Conservation (phyloP, 768 basidiomycete genomes). For the Rhizopogon roseolus region DNA sequence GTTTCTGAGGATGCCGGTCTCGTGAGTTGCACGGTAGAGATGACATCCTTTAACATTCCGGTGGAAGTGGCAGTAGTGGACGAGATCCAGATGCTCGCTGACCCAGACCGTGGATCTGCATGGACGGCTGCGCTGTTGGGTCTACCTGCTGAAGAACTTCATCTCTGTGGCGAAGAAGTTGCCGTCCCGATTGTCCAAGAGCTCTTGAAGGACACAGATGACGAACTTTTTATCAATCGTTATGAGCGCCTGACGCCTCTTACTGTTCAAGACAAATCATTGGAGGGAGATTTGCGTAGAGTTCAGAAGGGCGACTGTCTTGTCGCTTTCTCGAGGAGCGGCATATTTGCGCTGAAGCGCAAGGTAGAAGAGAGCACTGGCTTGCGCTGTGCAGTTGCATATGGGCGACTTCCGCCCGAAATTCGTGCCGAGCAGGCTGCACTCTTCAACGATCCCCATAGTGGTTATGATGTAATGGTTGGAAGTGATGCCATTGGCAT, state of each 20-base stretch:
- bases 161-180: conserved; percentile 94
- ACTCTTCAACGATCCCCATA: conserved; percentile 81
- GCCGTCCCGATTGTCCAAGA: conserved; percentile 75
- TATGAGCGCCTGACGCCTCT: conserved; percentile 89
- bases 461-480: conserved; percentile 85
- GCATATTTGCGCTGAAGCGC: conserved; percentile 76
- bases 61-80: conserved; percentile 89
- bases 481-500: conserved; percentile 96
- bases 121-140: conserved; percentile 87
- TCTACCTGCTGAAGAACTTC: conserved; percentile 71
- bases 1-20: conserved; percentile 54
- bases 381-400: conserved; percentile 85
- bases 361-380: conserved; percentile 66
- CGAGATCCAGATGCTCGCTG: conserved; percentile 94
- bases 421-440: conserved; percentile 88
- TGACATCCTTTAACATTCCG: conserved; percentile 45
- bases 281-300: conserved; percentile 54
- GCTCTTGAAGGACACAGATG: conserved; percentile 73
- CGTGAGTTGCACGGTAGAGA: conserved; percentile 90
- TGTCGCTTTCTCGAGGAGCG: conserved; percentile 74
- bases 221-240: conserved; percentile 72
- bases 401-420: conserved; percentile 90
- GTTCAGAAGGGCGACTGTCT: conserved; percentile 85
- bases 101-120: conserved; percentile 67
- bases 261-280: conserved; percentile 55